Conservation (phyloP, 176 grass and related monocot genomes). For the Chrysopogon serrulatus region DNA sequence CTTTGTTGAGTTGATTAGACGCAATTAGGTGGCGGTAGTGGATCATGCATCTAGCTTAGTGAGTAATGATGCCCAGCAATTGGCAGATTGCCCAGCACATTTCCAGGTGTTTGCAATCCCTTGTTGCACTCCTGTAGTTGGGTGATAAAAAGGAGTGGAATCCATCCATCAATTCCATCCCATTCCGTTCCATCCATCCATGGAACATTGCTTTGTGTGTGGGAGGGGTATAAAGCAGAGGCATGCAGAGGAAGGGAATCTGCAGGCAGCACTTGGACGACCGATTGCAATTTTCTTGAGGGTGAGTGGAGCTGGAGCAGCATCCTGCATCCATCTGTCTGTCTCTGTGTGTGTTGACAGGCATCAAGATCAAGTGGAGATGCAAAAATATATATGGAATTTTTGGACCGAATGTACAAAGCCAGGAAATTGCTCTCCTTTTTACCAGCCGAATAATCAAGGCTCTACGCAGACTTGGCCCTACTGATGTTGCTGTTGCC, state of each 20-base stretch:
- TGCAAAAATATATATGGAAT: constrained; percentile 18
- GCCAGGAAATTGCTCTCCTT: not conserved
- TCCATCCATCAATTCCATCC: constrained; percentile 15
- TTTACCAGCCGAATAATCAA: constrained; percentile 19
- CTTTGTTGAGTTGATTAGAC: not conserved
- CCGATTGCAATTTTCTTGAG: not conserved
- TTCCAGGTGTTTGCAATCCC: constrained; percentile 29
- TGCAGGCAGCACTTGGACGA: constrained; percentile 7
- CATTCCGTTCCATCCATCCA: not conserved
- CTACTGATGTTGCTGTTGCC: not conserved
- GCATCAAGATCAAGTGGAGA: constrained; percentile 23
- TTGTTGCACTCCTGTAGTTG: constrained; percentile 9
- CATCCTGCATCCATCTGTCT: constrained; percentile 10
- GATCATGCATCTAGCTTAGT: constrained; percentile 1
- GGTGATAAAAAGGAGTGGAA: not conserved
- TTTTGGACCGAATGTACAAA: not conserved
- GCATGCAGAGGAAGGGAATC: constrained; percentile 9
- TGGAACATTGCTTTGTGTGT: constrained; percentile 24
- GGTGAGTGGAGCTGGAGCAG: constrained; percentile 27
- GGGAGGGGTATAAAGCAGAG: constrained; percentile 25
- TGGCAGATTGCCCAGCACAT: constrained; percentile 1
- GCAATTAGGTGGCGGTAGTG: not conserved
- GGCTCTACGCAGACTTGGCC: not conserved
- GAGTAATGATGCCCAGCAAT: not conserved
- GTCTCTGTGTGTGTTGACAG: constrained; percentile 9